Evolutionary conservation across 257 asterid species (phyloP), one percentile per base, ranked within the genome.

Genomic region (Petunia axillaris): DNA sequence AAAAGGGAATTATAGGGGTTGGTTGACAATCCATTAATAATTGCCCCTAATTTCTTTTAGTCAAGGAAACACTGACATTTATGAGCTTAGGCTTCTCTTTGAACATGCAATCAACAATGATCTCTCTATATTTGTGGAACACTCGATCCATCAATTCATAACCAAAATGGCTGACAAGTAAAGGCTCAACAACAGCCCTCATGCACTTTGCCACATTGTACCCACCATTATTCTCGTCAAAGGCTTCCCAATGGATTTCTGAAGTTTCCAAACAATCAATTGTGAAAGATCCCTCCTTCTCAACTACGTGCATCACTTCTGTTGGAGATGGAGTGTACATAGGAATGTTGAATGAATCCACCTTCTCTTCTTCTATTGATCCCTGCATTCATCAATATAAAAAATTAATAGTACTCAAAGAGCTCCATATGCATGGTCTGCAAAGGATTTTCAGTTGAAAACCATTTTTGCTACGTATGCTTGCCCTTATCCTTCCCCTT

Each of bases 121-220:
- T 80, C 1, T 68, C 68, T 50, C 4, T 68, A 44, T 87, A 91
- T 54, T 64, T 90, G 0, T 40, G 6, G 58, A 93, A 91, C 38
- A 88, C n/a, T 2, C 55, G 62, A 38, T 90, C 95, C 0, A 93
- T 85, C 54, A 87, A 50, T 1, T 52, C 43, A 15, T 81, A 84
- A 4, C 95, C 93, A 54, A 93, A 91, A 80, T 93, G 97, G 16
- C 64, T 81, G 5, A 84, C 80, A 60, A 91, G 60, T 81, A 93
- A 59, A 2, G 97, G 89, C 65, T 93, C 95, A 1, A 85, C 85
- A 71, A 91, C 88, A 1, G 94, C 87, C 77, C 97, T 87, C 83
- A 93, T 84, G 86, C 93, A 86, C 8, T 80, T 78, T 1, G 91
- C 79, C 25, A 91, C 88, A 41, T 76, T 67, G 76, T 85, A 90